A percentile compares a stretch with the other conserved stretches of the same genome.
Evolutionary conservation across 768 basidiomycete genomes (phyloP).

Genomic region (Lactarius deliciosus): DNA sequence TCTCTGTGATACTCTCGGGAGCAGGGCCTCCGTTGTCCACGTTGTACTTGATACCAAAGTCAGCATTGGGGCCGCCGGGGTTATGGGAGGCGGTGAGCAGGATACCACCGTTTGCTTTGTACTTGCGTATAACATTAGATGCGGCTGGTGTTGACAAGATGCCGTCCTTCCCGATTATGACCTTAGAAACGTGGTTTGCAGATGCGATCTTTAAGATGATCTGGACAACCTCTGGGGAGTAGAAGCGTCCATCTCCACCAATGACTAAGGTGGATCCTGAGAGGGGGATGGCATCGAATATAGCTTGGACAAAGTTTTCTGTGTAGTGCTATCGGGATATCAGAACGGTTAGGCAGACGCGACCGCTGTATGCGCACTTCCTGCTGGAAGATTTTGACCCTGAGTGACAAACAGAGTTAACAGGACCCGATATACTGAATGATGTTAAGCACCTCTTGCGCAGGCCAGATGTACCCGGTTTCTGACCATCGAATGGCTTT

Average conservation of each 20-base stretch:
- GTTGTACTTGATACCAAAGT: constrained; percentile 99
- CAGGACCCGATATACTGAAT: not conserved
- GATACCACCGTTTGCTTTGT: constrained; percentile 96
- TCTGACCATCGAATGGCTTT: constrained; percentile 90
- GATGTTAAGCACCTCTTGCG: constrained; percentile 72
- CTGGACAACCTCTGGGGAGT: constrained; percentile 81
- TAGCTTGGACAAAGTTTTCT: constrained; percentile 96
- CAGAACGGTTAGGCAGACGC: constrained; percentile 28
- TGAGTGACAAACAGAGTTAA: constrained; percentile 36
- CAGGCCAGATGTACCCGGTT: constrained; percentile 97
- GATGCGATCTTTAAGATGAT: constrained; percentile 92
- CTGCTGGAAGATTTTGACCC: constrained; percentile 98
- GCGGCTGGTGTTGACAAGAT: constrained; percentile 98
- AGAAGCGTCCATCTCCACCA: constrained; percentile 96
- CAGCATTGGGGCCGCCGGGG: constrained; percentile 96
- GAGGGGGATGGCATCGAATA: constrained; percentile 84
- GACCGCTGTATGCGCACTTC: constrained; percentile 51
- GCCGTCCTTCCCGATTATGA: constrained; percentile 88
- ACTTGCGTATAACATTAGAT: constrained; percentile 92
- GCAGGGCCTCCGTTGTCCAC: constrained; percentile 97
- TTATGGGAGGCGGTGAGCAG: constrained; percentile 97
- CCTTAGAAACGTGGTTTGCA: constrained; percentile 87
- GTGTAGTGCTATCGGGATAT: constrained; percentile 75
- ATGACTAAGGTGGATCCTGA: constrained; percentile 85
- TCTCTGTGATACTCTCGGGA: constrained; percentile 93